Evolutionary conservation across 495 filamentous ascomycete genomes (phyloP), one percentile per base, ranked within the genome.

Genomic region (Lophium mytilinum): DNA sequence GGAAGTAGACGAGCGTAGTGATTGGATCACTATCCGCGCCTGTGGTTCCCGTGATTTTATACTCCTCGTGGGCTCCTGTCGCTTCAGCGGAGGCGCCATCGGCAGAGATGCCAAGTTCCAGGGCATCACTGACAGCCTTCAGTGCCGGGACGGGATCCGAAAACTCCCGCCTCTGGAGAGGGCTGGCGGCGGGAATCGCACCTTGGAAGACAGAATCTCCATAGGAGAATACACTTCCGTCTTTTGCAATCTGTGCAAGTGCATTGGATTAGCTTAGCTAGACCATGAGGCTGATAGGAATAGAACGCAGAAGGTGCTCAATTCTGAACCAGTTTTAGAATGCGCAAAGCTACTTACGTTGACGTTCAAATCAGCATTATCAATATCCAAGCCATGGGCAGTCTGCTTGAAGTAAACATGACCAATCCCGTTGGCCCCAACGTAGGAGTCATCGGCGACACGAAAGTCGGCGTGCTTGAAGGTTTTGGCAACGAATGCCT

Each of bases 401-500:
- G 76, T 79, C 66, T 80, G 78, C 56, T 75, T 77, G 67, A 79
- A 80, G 61, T 78, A 69, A 56, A 79, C 73, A 56, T 80, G 78
- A 4, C 72, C 71, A 53, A 79, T 68, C 3, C 78, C 78, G 41
- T 78, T 76, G 50, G 64, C 69, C 19, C 68, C 68, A 33, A 73
- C 68, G 18, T 76, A 77, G 60, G 73, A 71, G 55, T 73, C 65
- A 9, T 75, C 66, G n/a, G 73, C 71, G 11, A 75, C 52, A 33
- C 70, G 70, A 64, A 78, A 76, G 3, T 30, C 24, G 24, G 24
- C 24, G 6, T 30, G 3, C 24, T 30, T 30, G 24, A 30, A 30
- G 24, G 24, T 30, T 30, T 30, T 30, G 24, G 24, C 24, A 30
- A 30, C 24, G 24, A 30, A 30, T 3, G 2, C 24, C 24, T 30